Evolutionary conservation across 2,329 filamentous ascomycete genomes (phyloP), one percentile per base, ranked within the genome.

Genomic region (Penicillium sp.): DNA sequence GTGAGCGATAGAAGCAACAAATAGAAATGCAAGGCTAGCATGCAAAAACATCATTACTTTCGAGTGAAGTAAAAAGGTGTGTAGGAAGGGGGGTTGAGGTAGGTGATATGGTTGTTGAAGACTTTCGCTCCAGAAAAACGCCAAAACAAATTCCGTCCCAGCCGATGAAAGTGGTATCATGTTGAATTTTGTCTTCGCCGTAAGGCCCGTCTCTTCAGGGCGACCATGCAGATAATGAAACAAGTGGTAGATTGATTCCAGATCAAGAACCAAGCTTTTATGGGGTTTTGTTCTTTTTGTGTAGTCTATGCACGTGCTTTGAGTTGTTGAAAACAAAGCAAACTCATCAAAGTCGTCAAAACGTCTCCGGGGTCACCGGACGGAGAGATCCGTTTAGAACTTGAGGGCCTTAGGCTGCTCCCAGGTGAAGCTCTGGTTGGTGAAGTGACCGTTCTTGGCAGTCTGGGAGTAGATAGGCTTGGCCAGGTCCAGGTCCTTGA

Each of bases 391-490:
- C 65, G 69, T 76, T 86, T 96, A 97, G 80, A 91, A 89, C 81
- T 90, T 92, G 73, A 99, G 90, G 67, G 83, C 71, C 90, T 96
- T 97, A 73, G 94, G 93, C 87, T 97, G 86, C 87, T 99, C 94
- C 94, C 94, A 99, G 80, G 83, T 87, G 86, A 99, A 99, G 78
- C 78, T 83, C 86, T 96, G 94, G 90, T 97, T 94, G 80, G 92
- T 96, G 81, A 99, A 99, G 87, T 99, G 94, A 70, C 94, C 94
- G 82, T 97, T 97, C 90, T 97, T 97, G 81, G 94, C 94, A 55
- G 94, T 99, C 83, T 93, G 86, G 85, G 87, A 87, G 88, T 99
- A 99, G 83, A 97, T 97, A 75, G 94, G 94, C 80, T 92, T 91
- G 78, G 87, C 89, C 65, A 99, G 86, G 81, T 94, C 89, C 65